Conservation (phyloP, 2,329 filamentous ascomycete genomes). For the Decorospora gaudefroyi region DNA sequence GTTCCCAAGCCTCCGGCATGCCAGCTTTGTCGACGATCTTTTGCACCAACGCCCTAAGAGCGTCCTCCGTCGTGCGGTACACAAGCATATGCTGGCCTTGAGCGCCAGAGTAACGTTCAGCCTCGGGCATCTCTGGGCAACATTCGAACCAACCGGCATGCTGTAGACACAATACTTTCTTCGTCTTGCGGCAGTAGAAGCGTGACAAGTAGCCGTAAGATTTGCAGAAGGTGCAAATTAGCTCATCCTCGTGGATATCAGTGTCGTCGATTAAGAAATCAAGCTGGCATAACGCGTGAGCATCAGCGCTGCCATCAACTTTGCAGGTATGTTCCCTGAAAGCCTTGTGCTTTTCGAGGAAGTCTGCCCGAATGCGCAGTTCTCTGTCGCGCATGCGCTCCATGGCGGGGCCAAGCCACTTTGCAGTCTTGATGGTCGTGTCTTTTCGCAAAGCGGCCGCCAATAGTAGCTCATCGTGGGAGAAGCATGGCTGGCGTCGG, state of each 20-base stretch:
- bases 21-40: slow-evolving; percentile 86
- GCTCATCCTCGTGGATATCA: slow-evolving; percentile 86
- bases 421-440: slow-evolving; percentile 83
- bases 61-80: slow-evolving; percentile 76
- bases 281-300: slow-evolving; percentile 35
- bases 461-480: slow-evolving; percentile 90
- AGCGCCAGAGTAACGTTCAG: slow-evolving; percentile 65
- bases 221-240: slow-evolving; percentile 91
- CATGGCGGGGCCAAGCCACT: slow-evolving; percentile 90
- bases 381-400: slow-evolving; percentile 78
- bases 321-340: slow-evolving; percentile 39
- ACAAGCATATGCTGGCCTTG: slow-evolving; percentile 69
- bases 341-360: slow-evolving; percentile 68
- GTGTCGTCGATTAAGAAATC: slow-evolving; percentile 57
- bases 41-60: slow-evolving; percentile 66
- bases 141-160: slow-evolving; percentile 83
- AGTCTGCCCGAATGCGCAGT: slow-evolving; percentile 66
- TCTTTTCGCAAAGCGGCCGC: slow-evolving; percentile 80
- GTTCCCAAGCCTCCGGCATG: slow-evolving; percentile 84
- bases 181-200: slow-evolving; percentile 80
- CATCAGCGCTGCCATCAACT: slow-evolving; percentile 59
- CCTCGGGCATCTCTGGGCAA: slow-evolving; percentile 66
- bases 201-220: slow-evolving; percentile 88
- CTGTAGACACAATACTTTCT: slow-evolving; percentile 78
- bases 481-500: slow-evolving; percentile 91